Base-by-base conservation (phyloP, 176 grass and related monocot genomes). In the Aegilops sharonensis region DNA sequence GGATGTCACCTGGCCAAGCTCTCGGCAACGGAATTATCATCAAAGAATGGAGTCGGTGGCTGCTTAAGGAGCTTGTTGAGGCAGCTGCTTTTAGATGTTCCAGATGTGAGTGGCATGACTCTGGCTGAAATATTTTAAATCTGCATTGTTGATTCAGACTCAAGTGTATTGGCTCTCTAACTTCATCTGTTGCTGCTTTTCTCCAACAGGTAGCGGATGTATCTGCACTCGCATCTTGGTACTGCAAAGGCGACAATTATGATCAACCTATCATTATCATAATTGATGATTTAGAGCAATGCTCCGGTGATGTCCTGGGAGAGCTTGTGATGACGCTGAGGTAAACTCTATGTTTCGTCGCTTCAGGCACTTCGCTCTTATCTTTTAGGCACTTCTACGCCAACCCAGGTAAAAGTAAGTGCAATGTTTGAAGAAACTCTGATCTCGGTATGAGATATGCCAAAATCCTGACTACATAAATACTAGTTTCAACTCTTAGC, bases 271-370 rank as follows among this genome's bases (percentile, higher is more conserved):
- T 98, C 11, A n/a, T 98, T 81, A 64, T 98, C 36, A 76, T 94
- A 84, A 94, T 98, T 71, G 91, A 98, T 94, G 96, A 98, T 86
- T 88, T 95, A 78, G 93, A 95, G 77, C 86, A 88, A 84, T 95
- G 89, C 75, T 88, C 78, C 56, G 93, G 89, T 63, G 78, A 75
- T 81, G 80, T 98, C 20, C 79, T 98, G 32, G 91, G 89, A 47
- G 90, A 97, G 13, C 90, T 97, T 86, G 87, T 95, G 67, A 91
- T 83, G 78, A 91, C 92, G 84, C 73, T 98, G 81, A 98, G 90
- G 95, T 97, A 85, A 68, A 9, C 61, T 47, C 69, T 54, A 17
- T 86, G 59, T 37, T 56, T 31, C 1, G 20, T 69, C 32, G 9
- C 27, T 59, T 76, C 43, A 25, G 2, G 9, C 35, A 13, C 36